These are phyloP conservation scores for Pyrenochaeta sp. DNA, from an alignment of 2,329 filamentous ascomycete species.

Conservation along the genomic window DNA sequence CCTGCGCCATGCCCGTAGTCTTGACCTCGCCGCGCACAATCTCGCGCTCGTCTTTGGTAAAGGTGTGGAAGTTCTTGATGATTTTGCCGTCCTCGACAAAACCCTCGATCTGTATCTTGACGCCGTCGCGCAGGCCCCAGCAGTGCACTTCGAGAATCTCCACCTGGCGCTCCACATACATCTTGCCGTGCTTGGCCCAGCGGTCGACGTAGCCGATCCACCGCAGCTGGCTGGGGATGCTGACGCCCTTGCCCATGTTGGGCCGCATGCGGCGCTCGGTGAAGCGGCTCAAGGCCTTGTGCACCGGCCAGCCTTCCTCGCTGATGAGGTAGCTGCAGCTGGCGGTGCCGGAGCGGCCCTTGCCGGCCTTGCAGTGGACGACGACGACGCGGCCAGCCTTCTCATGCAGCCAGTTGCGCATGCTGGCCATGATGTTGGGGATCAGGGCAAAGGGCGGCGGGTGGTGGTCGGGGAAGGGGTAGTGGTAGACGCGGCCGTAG, in stretches of 20 bases:
- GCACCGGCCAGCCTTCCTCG: slow-evolving; percentile 75
- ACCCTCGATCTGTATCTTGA: slow-evolving; percentile 85
- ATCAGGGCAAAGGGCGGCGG: slow-evolving; percentile 91
- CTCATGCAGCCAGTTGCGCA: slow-evolving; percentile 81
- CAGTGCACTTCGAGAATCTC: slow-evolving; percentile 89
- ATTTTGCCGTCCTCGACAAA: slow-evolving; percentile 88
- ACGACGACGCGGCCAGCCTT: slow-evolving; percentile 74
- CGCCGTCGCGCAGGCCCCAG: slow-evolving; percentile 86
- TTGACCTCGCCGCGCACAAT: slow-evolving; percentile 66
- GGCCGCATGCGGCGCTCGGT: slow-evolving; percentile 89
- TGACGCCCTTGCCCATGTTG: slow-evolving; percentile 86
- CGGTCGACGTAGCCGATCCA: slow-evolving; percentile 89
- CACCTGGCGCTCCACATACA: slow-evolving; percentile 81
- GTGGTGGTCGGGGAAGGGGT: slow-evolving; percentile 96
- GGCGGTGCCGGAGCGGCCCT: slow-evolving; percentile 88
- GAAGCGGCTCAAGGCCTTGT: slow-evolving; percentile 70
- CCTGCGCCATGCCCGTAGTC: slow-evolving; percentile 53
- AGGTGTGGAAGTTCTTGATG: slow-evolving; percentile 84
- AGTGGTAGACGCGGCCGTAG: slow-evolving; percentile 84
- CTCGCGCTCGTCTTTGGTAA: slow-evolving; percentile 73
- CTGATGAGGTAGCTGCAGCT: slow-evolving; percentile 89
- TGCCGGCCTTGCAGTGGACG: slow-evolving; percentile 97
- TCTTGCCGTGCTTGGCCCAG: slow-evolving; percentile 79
- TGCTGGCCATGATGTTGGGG: slow-evolving; percentile 87
- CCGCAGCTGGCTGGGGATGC: slow-evolving; percentile 88